phyloP scores from a whole-genome alignment of 441 rosid species.

The Dalechampia spathulata region DNA sequence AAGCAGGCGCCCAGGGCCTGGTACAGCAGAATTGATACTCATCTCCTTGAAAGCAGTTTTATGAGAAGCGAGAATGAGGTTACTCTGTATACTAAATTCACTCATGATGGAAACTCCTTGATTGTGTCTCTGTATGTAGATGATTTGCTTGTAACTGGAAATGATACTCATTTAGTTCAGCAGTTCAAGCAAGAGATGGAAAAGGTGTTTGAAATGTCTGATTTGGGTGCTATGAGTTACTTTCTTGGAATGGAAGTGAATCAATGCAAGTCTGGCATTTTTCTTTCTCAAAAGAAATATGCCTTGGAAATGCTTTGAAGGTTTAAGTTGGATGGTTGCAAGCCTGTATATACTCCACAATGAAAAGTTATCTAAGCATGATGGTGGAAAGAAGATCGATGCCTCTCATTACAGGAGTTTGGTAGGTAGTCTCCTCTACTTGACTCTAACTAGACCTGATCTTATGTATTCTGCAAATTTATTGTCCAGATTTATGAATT shows the following conservation, averaged over 20 bases:
- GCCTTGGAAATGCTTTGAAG: not conserved
- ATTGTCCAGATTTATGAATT: not conserved
- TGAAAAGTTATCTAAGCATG: not conserved
- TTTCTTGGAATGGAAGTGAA: not conserved
- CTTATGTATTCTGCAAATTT: not conserved
- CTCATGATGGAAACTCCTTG: accelerated
- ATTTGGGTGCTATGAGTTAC: not conserved
- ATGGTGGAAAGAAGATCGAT: not conserved
- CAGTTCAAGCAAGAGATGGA: not conserved
- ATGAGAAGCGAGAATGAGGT: not conserved
- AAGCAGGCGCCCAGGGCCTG: not conserved
- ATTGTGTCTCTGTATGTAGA: not conserved
- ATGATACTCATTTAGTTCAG: accelerated
- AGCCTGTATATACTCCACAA: not conserved
- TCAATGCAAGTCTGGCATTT: not conserved
- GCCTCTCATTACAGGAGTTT: not conserved
- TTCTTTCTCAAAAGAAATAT: not conserved
- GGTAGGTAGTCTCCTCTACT: not conserved
- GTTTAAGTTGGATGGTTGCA: not conserved
- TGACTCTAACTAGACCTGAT: not conserved
- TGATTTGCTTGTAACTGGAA: not conserved
- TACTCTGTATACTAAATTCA: not conserved
- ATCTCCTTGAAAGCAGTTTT: not conserved
- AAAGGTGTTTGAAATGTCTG: conserved; percentile 8
- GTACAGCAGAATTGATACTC: not conserved